Evolutionary conservation across 2,329 filamentous ascomycete species (phyloP).

Genomic region (Tolypocladium sp.): DNA sequence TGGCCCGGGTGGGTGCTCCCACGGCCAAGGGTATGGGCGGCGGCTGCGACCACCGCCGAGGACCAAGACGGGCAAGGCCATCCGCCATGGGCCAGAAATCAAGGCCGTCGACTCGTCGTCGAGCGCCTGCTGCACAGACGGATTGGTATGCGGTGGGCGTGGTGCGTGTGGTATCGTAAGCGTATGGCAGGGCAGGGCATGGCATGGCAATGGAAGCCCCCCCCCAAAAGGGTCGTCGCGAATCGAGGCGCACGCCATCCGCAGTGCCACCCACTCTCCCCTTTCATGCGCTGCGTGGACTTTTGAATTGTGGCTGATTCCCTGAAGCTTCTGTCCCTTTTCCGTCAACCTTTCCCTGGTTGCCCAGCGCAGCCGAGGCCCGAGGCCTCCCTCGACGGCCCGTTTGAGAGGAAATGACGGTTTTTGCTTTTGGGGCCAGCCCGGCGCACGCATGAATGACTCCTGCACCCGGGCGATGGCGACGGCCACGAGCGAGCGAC

Average conservation of each 20-base stretch:
- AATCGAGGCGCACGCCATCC: neutral
- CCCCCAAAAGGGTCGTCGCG: neutral
- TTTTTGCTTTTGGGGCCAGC: neutral
- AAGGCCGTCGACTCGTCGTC: no score
- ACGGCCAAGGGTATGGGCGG: no score
- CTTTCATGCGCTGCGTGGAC: neutral
- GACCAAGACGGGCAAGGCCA: no score
- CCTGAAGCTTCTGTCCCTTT: neutral
- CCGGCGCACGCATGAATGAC: neutral
- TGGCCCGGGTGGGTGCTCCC: no score
- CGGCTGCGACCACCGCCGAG: no score
- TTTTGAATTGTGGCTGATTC: neutral
- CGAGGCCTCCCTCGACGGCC: neutral
- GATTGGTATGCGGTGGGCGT: neutral
- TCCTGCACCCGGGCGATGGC: neutral
- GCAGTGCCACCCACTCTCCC: neutral
- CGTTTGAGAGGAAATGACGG: neutral
- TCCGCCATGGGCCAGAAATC: no score
- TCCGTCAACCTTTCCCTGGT: neutral
- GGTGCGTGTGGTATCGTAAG: neutral
- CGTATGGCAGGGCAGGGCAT: neutral
- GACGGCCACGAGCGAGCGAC: neutral
- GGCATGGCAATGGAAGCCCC: neutral
- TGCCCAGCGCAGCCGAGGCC: neutral
- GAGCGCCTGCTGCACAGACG: neutral